Evolutionary conservation across 192 early-diverging fungal species (phyloP).

Genomic region (Coemansia sp.): DNA sequence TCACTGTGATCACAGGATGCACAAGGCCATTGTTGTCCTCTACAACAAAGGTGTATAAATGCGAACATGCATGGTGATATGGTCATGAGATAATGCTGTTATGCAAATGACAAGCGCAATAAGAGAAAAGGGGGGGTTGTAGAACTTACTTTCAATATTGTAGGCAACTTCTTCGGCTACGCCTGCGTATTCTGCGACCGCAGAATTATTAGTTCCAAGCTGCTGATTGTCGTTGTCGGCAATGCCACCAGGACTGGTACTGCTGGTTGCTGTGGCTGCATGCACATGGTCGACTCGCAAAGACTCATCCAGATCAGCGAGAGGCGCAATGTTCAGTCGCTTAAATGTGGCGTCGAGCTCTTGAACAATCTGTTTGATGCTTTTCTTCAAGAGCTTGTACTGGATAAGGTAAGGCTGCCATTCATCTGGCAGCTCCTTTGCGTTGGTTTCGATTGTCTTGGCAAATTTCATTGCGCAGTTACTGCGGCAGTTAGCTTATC

Average conservation of each 20-base stretch:
- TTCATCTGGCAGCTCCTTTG: constrained; percentile 66
- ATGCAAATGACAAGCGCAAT: not conserved
- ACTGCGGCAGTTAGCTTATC: not conserved
- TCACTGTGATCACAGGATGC: constrained; percentile 47
- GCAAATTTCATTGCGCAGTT: constrained; percentile 68
- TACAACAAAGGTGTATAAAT: constrained; percentile 12
- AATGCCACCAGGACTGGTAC: not conserved
- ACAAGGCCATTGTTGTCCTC: constrained; percentile 48
- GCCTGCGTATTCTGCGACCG: not conserved
- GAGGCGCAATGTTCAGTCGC: constrained; percentile 27
- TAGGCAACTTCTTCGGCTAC: constrained; percentile 34
- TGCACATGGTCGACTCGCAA: not conserved
- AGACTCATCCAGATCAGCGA: constrained; percentile 9
- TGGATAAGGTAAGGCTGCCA: constrained; percentile 75
- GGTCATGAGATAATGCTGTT: not conserved
- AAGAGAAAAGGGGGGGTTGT: not conserved
- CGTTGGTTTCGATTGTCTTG: constrained; percentile 64
- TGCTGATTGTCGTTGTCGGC: not conserved
- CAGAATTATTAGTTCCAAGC: not conserved
- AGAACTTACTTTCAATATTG: constrained; percentile 47
- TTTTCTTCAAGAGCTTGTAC: constrained; percentile 74
- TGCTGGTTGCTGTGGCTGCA: not conserved
- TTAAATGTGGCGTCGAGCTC: constrained; percentile 59
- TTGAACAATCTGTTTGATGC: constrained; percentile 66
- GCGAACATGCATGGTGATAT: not conserved